phyloP scores from a whole-genome alignment of 176 grass and related monocot genomes.

The Miscanthus lutarioriparius region DNA sequence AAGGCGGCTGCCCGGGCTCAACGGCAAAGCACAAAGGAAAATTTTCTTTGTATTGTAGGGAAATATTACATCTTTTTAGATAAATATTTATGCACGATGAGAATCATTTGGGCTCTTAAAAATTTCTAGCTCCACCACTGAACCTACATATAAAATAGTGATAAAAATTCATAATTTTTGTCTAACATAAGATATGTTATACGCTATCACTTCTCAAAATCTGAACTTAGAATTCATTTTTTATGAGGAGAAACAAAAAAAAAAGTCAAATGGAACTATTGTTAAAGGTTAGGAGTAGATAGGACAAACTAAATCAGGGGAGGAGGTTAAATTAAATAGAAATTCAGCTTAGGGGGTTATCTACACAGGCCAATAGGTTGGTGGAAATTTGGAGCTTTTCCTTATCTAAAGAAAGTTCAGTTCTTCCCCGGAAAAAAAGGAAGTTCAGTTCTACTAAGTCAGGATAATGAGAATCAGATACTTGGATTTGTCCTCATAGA shows the following conservation, averaged over 20 bases:
- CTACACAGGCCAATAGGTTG: background rate
- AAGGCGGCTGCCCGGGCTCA: too few species aligned
- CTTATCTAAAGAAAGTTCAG: background rate
- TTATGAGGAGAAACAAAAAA: background rate
- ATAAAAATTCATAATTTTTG: background rate
- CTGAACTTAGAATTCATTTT: background rate
- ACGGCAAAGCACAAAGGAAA: too few species aligned
- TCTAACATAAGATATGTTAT: background rate
- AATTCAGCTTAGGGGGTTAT: background rate
- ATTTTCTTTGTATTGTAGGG: too few species aligned
- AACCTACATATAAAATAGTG: background rate
- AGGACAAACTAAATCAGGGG: background rate
- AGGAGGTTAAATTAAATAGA: background rate
- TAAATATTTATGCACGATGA: too few species aligned
- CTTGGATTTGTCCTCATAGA: background rate
- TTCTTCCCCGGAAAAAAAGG: background rate
- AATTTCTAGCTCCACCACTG: too few species aligned
- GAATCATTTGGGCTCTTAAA: too few species aligned
- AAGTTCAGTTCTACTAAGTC: background rate
- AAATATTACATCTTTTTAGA: too few species aligned
- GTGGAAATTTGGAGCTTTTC: background rate
- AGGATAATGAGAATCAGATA: background rate
- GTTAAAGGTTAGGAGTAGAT: background rate
- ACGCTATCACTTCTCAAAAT: background rate
- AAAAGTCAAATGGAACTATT: too few species aligned